phyloP scores from a whole-genome alignment of 805 yeast genomes.

The Suhomyces canberraensis region DNA sequence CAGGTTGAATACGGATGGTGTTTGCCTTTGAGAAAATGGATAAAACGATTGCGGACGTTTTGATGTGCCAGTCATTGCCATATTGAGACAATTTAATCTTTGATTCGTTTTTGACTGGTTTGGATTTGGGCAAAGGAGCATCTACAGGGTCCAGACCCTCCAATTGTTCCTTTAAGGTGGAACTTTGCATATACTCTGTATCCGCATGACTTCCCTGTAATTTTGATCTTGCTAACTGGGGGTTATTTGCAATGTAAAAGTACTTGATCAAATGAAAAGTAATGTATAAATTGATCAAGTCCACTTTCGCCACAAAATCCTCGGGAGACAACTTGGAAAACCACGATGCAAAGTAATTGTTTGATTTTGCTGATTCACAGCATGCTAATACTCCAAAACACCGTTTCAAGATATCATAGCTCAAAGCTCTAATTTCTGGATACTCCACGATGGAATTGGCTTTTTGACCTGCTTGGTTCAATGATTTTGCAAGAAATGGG shows the following conservation, averaged over 20 bases:
- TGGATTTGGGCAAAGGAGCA: neutral
- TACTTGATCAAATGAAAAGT: slow-evolving; percentile 69
- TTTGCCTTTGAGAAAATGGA: slow-evolving; percentile 57
- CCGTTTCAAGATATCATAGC: slow-evolving; percentile 70
- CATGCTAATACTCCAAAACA: slow-evolving; percentile 65
- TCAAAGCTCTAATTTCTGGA: slow-evolving; percentile 51
- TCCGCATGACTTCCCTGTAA: slow-evolving; percentile 4
- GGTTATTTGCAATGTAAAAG: slow-evolving; percentile 37
- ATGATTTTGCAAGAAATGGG: slow-evolving; percentile 55
- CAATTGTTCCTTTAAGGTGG: slow-evolving; percentile 18
- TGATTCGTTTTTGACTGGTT: slow-evolving; percentile 9
- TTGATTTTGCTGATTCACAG: slow-evolving; percentile 33
- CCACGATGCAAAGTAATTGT: slow-evolving; percentile 52
- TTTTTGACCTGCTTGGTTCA: slow-evolving; percentile 30
- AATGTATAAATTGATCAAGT: slow-evolving; percentile 69
- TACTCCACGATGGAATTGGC: slow-evolving; percentile 34
- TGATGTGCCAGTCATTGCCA: slow-evolving; percentile 78
- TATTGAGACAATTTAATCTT: slow-evolving; percentile 57
- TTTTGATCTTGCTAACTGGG: slow-evolving; percentile 12
- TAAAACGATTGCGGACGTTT: slow-evolving; percentile 60
- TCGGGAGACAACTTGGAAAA: slow-evolving; percentile 42
- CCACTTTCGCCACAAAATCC: slow-evolving; percentile 53
- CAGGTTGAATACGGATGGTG: slow-evolving; percentile 21
- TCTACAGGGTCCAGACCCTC: slow-evolving; percentile 3
- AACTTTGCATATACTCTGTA: slow-evolving; percentile 21